Evolutionary conservation across 352 stramenopile species (phyloP).

Genomic region (Albugo candida): DNA sequence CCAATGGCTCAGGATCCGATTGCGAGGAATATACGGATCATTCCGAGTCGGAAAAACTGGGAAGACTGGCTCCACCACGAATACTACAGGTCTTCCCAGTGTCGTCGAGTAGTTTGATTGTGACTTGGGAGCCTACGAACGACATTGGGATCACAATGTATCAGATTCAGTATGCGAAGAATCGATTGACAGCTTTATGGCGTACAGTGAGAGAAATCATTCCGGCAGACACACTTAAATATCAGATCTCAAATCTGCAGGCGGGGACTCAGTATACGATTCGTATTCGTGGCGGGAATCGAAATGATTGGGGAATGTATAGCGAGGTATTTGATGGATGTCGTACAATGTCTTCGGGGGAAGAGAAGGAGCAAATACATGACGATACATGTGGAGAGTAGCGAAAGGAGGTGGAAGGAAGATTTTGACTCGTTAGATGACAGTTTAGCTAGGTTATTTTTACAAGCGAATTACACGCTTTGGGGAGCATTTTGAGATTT

Average conservation of each 20-base stretch:
- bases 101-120: conserved; percentile 34
- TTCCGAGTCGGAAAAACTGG: neutral
- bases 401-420: neutral
- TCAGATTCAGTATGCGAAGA: conserved; percentile 68
- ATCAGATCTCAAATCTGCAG: conserved; percentile 28
- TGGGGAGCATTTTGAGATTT: too few relatives aligned
- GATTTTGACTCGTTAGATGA: conserved; percentile 3
- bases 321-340: conserved; percentile 50
- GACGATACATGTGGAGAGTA: conserved; percentile 3
- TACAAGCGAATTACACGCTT: too few relatives aligned
- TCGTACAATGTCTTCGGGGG: conserved; percentile 13
- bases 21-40: neutral
- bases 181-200: conserved; percentile 60
- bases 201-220: conserved; percentile 58
- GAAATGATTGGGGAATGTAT: conserved; percentile 49
- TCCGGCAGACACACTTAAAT: conserved; percentile 24
- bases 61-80: conserved; percentile 17
- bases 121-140: conserved; percentile 54
- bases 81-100: conserved; percentile 32
- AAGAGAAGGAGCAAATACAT: conserved; percentile 4
- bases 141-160: conserved; percentile 41
- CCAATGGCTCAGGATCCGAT: neutral
- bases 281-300: conserved; percentile 34
- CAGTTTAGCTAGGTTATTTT: neutral
- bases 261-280: conserved; percentile 50